Base-by-base conservation (phyloP, 805 yeast species). In the Lipomyces kockii region DNA sequence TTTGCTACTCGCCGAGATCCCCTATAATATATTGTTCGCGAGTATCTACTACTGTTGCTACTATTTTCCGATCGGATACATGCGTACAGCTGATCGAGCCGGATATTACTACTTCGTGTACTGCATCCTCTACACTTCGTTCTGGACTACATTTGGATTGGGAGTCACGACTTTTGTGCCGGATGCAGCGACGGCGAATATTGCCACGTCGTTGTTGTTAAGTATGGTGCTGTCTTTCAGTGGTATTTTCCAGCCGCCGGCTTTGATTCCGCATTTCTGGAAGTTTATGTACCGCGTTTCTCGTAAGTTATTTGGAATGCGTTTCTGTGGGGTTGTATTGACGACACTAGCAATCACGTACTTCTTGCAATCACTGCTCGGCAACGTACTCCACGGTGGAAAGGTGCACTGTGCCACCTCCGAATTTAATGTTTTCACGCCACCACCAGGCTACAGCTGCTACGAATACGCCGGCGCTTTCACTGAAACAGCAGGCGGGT, bases 181-280 rank as follows among this genome's bases (percentile, higher is more conserved):
- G 22, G 87, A 89, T 75, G 83, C 89, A 59, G 87, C 88, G 59
- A 82, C 91, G 29, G 92, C 92, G 17, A 85, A 86, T 59, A 87
- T 87, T 63, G 77, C 89, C 58, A 79, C 83, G 62, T 83, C 89
- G 56, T 77, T 89, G 71, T 77, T 85, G 68, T 83, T 86, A 76
- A 80, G 88, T 46, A 84, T 89, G 75, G 77, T 85, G 73, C 82
- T 89, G 65, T 80, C 87, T 27, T 89, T 90, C 80, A 83, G 90
- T 76, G 92, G 93, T 80, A 88, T 89, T 65, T 80, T 87, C 67
- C 91, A 87, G 74, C 85, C 87, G 20, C 79, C 79, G 6, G 53
- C 68, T 2, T 78, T 82, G 62, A 84, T 90, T 87, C 95, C 96
- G 12, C 87, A 90, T 0, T 91, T 91, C 81, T 91, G 96, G 96